phyloP scores from a whole-genome alignment of 805 yeast genomes.

The Myxozyma monticola region DNA sequence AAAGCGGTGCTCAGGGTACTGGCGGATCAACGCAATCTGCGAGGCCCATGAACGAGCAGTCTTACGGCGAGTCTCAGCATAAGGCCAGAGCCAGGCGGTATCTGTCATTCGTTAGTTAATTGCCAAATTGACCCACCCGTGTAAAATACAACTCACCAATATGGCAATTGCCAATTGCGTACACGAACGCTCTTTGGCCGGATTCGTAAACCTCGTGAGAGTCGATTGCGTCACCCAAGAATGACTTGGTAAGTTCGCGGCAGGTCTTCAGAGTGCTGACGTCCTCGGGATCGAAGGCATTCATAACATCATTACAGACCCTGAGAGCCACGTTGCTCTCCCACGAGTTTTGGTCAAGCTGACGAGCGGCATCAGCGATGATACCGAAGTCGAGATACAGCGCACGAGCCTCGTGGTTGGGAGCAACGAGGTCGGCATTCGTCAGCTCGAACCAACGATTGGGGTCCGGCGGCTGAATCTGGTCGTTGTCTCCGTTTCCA shows the following conservation, averaged over 20 bases:
- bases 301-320: constrained; percentile 79
- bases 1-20: constrained; percentile 89
- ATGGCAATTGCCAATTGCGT: constrained; percentile 82
- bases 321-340: constrained; percentile 82
- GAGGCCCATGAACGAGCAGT: constrained; percentile 95
- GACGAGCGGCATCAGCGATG: constrained; percentile 88
- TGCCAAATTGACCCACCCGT: not conserved
- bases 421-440: constrained; percentile 76
- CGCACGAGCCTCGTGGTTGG: constrained; percentile 76
- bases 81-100: constrained; percentile 99
- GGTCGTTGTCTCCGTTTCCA: constrained; percentile 62
- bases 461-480: constrained; percentile 67
- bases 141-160: constrained; percentile 11
- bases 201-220: constrained; percentile 56
- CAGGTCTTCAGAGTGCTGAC: constrained; percentile 58
- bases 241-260: constrained; percentile 61
- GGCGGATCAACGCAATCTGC: constrained; percentile 78
- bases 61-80: constrained; percentile 91
- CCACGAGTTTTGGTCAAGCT: constrained; percentile 70
- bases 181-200: constrained; percentile 56
- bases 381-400: constrained; percentile 82
- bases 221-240: constrained; percentile 66
- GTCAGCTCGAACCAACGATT: constrained; percentile 68
- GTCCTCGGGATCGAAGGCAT: constrained; percentile 73
- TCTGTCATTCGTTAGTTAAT: constrained; percentile 45